Evolutionary conservation across 2,329 filamentous ascomycete genomes (phyloP).

Genomic region (Xenoacremonium recifei): DNA sequence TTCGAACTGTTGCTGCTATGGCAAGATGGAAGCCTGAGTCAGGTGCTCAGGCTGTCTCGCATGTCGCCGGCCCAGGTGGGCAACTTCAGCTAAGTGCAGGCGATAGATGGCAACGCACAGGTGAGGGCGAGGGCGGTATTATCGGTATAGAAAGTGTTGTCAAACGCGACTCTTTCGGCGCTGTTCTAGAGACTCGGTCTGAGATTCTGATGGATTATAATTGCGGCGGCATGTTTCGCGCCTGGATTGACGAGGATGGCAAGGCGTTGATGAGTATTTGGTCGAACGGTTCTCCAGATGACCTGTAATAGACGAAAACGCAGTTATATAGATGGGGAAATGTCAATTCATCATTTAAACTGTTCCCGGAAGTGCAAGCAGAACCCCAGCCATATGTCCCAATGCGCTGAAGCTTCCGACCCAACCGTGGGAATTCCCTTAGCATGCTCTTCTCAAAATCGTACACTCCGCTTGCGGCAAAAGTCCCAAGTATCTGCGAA

Average conservation of each 20-base stretch:
- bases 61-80: slow-evolving; percentile 68
- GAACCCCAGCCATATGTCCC: slow-evolving; percentile 7
- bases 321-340: slow-evolving; percentile 8
- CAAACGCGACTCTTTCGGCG: slow-evolving; percentile 41
- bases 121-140: slow-evolving; percentile 81
- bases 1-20: slow-evolving; percentile 70
- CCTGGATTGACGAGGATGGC: slow-evolving; percentile 67
- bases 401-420: no score
- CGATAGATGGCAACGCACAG: slow-evolving; percentile 67
- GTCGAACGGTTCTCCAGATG: slow-evolving; percentile 28
- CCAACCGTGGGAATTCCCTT: no score
- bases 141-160: slow-evolving; percentile 72
- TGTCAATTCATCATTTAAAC: slow-evolving; percentile 23
- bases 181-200: slow-evolving; percentile 39
- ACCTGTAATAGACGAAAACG: neutral
- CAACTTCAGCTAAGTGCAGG: slow-evolving; percentile 74
- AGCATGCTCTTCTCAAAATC: slow-evolving; percentile 14
- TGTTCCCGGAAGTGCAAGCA: slow-evolving; percentile 16
- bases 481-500: slow-evolving; percentile 10
- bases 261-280: slow-evolving; percentile 50
- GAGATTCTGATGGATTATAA: slow-evolving; percentile 77
- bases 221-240: slow-evolving; percentile 84
- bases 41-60: slow-evolving; percentile 57
- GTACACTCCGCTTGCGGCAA: slow-evolving; percentile 18
- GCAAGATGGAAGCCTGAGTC: slow-evolving; percentile 59